Evolutionary conservation across 2,329 filamentous ascomycete species (phyloP).

Genomic region (Fusarium burgessii): DNA sequence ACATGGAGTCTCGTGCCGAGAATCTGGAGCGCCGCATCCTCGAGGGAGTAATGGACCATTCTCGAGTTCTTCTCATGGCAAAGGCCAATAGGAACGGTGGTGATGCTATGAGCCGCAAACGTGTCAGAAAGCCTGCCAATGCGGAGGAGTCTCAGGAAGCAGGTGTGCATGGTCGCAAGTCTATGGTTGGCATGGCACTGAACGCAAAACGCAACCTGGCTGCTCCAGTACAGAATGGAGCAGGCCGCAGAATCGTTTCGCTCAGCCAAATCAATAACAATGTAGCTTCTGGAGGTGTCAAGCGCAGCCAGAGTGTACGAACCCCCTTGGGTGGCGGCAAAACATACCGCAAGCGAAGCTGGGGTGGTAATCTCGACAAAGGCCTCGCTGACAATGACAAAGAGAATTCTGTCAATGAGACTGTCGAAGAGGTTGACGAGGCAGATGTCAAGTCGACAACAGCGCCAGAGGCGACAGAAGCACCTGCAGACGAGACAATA

Average conservation of each 20-base stretch:
- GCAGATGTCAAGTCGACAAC: slow-evolving; percentile 41
- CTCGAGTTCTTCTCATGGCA: slow-evolving; percentile 85
- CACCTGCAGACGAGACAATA: slow-evolving; percentile 44
- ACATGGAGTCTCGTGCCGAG: slow-evolving; percentile 92
- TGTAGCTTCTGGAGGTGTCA: slow-evolving; percentile 71
- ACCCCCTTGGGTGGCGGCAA: slow-evolving; percentile 61
- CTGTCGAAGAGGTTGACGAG: slow-evolving; percentile 67
- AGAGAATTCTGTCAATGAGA: slow-evolving; percentile 72
- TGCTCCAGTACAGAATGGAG: slow-evolving; percentile 62
- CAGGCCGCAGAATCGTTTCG: slow-evolving; percentile 85
- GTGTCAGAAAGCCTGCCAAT: slow-evolving; percentile 58
- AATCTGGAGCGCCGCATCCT: slow-evolving; percentile 90
- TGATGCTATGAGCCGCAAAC: slow-evolving; percentile 71
- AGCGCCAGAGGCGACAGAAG: slow-evolving; percentile 32
- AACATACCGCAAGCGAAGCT: slow-evolving; percentile 74
- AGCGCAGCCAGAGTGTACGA: slow-evolving; percentile 83
- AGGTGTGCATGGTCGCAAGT: slow-evolving; percentile 45
- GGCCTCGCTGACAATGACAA: slow-evolving; percentile 68
- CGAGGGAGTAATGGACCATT: slow-evolving; percentile 96
- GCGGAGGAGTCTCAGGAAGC: slow-evolving; percentile 38
- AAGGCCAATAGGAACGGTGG: slow-evolving; percentile 65
- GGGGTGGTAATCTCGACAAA: slow-evolving; percentile 67
- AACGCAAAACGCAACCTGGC: slow-evolving; percentile 62
- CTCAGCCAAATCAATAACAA: slow-evolving; percentile 91
- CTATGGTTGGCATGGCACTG: slow-evolving; percentile 66